phyloP scores from a whole-genome alignment of 345 rosid genomes.

The Excoecaria cochinchinensis region DNA sequence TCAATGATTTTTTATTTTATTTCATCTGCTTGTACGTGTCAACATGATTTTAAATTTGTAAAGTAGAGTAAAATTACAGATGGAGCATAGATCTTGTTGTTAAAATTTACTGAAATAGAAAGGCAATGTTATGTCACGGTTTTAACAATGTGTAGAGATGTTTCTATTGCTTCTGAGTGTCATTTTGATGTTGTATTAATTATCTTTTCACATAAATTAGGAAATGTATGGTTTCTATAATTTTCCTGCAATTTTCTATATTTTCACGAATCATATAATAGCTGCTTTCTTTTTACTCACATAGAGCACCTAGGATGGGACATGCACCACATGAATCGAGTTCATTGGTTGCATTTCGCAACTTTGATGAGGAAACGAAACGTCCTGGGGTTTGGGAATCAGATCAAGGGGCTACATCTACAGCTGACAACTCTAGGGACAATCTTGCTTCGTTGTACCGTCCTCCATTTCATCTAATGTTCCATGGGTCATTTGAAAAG shows the following conservation, averaged over 20 bases:
- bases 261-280: background rate
- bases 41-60: background rate
- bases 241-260: background rate
- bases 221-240: background rate
- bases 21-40: background rate
- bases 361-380: conserved; percentile 85
- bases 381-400: conserved; percentile 86
- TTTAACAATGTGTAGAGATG: background rate
- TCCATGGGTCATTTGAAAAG: conserved; percentile 89
- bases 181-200: background rate
- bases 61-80: background rate
- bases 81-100: background rate
- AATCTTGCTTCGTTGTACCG: conserved; percentile 92
- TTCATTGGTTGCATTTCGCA: conserved; percentile 82
- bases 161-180: background rate
- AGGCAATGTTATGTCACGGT: background rate
- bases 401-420: conserved; percentile 55
- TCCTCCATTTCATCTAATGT: conserved; percentile 89
- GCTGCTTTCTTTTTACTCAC: conserved; percentile 8
- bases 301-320: conserved; percentile 57
- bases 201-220: background rate
- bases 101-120: background rate
- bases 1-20: background rate
- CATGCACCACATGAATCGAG: conserved; percentile 44
- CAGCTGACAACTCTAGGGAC: conserved; percentile 62